Conservation (phyloP, 106 monocot species). For the Hemerocallis citrina region DNA sequence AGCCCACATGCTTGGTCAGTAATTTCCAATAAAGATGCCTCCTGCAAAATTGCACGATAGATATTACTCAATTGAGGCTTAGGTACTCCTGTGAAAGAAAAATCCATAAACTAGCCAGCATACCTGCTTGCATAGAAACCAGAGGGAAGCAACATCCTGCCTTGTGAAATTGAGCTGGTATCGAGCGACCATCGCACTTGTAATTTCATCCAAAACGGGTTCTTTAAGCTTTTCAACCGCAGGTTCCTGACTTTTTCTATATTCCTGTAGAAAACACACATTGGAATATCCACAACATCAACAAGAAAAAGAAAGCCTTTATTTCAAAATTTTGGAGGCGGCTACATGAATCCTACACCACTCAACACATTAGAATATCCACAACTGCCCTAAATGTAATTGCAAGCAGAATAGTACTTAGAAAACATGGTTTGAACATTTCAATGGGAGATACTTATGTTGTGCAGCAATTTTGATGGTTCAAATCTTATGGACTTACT, state of each 20-base stretch:
- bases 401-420: neutral
- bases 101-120: neutral
- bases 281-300: neutral
- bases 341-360: too few relatives aligned
- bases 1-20: slow-evolving; percentile 89
- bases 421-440: neutral
- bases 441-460: neutral
- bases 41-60: slow-evolving; percentile 31
- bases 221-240: slow-evolving; percentile 79
- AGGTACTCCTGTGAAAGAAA: neutral
- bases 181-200: slow-evolving; percentile 31
- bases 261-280: slow-evolving; percentile 37
- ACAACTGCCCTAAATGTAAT: neutral
- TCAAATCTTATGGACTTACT: too few relatives aligned
- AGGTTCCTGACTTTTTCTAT: slow-evolving; percentile 72
- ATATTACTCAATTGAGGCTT: neutral
- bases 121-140: slow-evolving; percentile 99
- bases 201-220: slow-evolving; percentile 69
- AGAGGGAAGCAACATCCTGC: slow-evolving; percentile 72
- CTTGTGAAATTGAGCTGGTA: slow-evolving; percentile 69
- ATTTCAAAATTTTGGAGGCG: too few relatives aligned
- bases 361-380: neutral
- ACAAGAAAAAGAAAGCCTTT: neutral
- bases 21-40: slow-evolving; percentile 89
- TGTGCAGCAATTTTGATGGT: too few relatives aligned